Evolutionary conservation across 495 filamentous ascomycete genomes (phyloP).

Genomic region (Astrothelium subdiscretum): DNA sequence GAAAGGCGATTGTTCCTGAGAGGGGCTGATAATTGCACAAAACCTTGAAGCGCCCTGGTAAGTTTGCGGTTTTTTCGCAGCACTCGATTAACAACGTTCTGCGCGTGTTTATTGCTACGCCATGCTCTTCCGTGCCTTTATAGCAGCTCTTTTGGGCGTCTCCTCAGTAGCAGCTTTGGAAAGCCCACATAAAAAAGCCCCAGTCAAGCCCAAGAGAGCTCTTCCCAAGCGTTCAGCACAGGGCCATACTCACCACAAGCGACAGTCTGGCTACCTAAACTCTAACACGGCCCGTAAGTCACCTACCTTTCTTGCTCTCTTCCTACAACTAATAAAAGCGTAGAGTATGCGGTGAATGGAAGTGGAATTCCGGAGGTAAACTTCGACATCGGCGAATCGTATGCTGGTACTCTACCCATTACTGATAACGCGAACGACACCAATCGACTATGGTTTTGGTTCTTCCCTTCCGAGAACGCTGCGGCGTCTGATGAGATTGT

Average conservation of each 20-base stretch:
- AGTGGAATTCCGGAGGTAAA: slow-evolving; percentile 56
- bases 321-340: neutral
- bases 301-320: neutral
- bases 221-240: neutral
- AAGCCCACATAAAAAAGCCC: slow-evolving; percentile 9
- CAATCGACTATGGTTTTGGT: slow-evolving; percentile 64
- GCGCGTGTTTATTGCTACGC: neutral
- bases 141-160: slow-evolving; percentile 7
- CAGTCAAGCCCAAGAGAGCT: slow-evolving; percentile 7
- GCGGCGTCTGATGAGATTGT: slow-evolving; percentile 50
- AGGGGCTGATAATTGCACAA: neutral
- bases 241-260: slow-evolving; percentile 5
- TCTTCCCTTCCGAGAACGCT: slow-evolving; percentile 52
- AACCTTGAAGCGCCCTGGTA: neutral
- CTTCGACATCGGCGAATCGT: slow-evolving; percentile 67
- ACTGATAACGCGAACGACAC: slow-evolving; percentile 39
- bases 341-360: slow-evolving; percentile 55
- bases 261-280: slow-evolving; percentile 7
- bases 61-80: neutral
- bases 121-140: neutral
- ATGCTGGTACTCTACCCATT: slow-evolving; percentile 66
- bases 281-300: slow-evolving; percentile 9
- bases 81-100: too few relatives aligned
- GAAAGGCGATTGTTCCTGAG: neutral
- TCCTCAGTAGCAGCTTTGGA: slow-evolving; percentile 6